Evolutionary conservation across 306 rosid species (phyloP), one percentile per base, ranked within the genome.

Genomic region (Pterocarpus macrocarpus): DNA sequence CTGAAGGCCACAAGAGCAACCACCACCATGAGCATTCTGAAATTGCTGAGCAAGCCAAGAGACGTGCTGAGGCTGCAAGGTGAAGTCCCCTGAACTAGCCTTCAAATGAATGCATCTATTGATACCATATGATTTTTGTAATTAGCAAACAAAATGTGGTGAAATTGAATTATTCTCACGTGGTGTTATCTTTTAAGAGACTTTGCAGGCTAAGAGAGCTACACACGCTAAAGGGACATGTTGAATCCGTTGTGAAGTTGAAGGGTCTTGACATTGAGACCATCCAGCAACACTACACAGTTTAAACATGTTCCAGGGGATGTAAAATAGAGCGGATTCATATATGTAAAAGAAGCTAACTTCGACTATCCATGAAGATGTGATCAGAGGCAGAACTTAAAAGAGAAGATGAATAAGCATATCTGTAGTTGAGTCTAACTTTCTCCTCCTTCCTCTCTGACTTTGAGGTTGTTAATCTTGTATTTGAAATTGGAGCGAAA

Each of bases 31-130:
- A 90, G 16, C 85, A 78, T 2, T 83, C 91, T 4, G 90, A 88
- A 22, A 81, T 91, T 5, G 92, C 89, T 11, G 95, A 91, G 69
- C 92, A 89, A 57, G 94, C 94, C 34, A 82, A 82, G 87, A 88
- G 61, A 47, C 88, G 90, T 22, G 96, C 92, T 52, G 94, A 93
- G 82, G 90, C 85, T 64, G 92, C 96, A 1, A 91, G 95, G 94
- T 89, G 2, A n/a, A 44, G 38, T 62, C 6, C 36, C 22, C 47
- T 1, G 0, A 5, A 63, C 59, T 76, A 8, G 10, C 8, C 61
- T 63, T 30, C 17, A 39, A 17, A 56, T 3, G 22, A 38, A 73
- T 39, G 39, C 66, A 39, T 72, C 15, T 55, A 36, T 2, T 55
- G 5, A 10, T 0, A 36, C 32, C 30, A 77, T 8, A 50, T 71